phyloP scores from a whole-genome alignment of 495 filamentous ascomycete genomes.

The Lasiosphaeria hispida region DNA sequence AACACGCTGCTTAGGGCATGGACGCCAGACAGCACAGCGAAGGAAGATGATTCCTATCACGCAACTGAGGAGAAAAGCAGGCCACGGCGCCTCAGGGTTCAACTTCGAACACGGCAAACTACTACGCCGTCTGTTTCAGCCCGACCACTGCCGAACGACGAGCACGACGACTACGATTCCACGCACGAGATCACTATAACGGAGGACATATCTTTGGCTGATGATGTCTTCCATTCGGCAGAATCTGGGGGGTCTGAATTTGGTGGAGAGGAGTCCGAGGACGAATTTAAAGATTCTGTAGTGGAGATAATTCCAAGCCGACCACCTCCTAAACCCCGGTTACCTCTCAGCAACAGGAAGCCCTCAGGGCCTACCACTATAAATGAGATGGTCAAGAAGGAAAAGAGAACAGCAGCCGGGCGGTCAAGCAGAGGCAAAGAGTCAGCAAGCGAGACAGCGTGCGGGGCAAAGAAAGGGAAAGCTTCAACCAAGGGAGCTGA shows the following conservation, averaged over 20 bases:
- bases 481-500: background rate
- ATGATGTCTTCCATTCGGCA: constrained; percentile 18
- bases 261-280: constrained; percentile 16
- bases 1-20: constrained; percentile 24
- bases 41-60: background rate
- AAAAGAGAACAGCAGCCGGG: background rate
- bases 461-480: background rate
- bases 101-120: constrained; percentile 17
- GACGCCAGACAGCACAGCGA: constrained; percentile 18
- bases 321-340: constrained; percentile 8
- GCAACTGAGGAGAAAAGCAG: background rate
- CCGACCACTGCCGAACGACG: constrained; percentile 12
- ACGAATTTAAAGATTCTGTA: constrained; percentile 8
- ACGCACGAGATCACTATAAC: constrained; percentile 21
- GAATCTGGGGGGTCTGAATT: constrained; percentile 19
- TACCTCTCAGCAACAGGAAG: background rate
- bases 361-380: background rate
- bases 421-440: background rate
- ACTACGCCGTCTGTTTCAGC: constrained; percentile 22
- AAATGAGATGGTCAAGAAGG: background rate
- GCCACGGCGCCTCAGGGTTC: constrained; percentile 12
- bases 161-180: constrained; percentile 19
- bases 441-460: background rate
- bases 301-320: constrained; percentile 6
- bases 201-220: constrained; percentile 24